Evolutionary conservation across 192 early-diverging fungal genomes (phyloP).

Genomic region (Coemansia sp.): DNA sequence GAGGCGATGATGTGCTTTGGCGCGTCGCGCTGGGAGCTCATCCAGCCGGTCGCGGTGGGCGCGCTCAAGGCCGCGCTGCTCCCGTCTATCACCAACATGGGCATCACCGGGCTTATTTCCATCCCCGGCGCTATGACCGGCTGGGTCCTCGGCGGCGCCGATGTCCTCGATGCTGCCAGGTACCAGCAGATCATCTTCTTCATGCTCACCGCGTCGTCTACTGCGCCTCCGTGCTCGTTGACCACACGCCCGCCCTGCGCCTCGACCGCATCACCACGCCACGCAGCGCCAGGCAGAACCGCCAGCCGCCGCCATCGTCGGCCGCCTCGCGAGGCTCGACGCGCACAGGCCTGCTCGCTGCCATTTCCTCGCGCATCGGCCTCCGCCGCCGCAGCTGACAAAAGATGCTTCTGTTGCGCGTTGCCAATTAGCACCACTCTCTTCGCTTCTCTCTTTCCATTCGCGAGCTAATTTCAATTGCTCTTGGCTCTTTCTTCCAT

Average conservation of each 20-base stretch:
- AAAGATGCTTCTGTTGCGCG: not conserved
- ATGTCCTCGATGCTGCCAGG: conserved; percentile 73
- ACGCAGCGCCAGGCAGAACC: not conserved
- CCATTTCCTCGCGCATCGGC: not conserved
- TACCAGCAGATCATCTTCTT: conserved; percentile 88
- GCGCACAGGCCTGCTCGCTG: not conserved
- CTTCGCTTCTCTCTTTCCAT: too few relatives aligned
- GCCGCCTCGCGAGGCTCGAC: not conserved
- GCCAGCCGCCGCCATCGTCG: not conserved
- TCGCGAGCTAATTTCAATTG: too few relatives aligned
- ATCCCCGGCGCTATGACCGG: conserved; percentile 91
- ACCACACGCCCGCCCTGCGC: conserved; percentile 29
- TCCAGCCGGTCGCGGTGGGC: conserved; percentile 68
- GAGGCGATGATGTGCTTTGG: conserved; percentile 72
- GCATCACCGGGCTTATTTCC: conserved; percentile 81
- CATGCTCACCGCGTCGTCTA: conserved; percentile 72
- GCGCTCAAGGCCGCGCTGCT: conserved; percentile 71
- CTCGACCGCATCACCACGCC: conserved; percentile 20
- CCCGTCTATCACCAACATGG: conserved; percentile 79
- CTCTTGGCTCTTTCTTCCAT: too few relatives aligned
- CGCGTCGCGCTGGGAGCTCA: conserved; percentile 79
- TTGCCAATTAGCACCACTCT: too few relatives aligned
- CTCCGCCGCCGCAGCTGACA: not conserved
- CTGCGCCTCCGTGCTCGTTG: conserved; percentile 40
- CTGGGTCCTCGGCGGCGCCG: conserved; percentile 80